phyloP scores from a whole-genome alignment of 306 rosid genomes.

The Arachis stenosperma region DNA sequence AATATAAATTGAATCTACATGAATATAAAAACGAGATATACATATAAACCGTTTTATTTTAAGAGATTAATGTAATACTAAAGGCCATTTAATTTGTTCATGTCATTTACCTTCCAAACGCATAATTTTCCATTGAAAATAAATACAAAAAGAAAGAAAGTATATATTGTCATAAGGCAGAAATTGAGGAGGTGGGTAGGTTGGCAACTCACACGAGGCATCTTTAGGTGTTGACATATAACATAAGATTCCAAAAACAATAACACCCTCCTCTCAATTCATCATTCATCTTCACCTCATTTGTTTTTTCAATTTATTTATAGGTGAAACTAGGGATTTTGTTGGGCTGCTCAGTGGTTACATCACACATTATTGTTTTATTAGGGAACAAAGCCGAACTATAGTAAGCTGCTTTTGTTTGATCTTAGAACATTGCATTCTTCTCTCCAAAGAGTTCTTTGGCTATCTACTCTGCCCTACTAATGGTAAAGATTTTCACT shows the following conservation, averaged over 20 bases:
- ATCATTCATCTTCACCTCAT: neutral
- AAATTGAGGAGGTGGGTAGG: neutral
- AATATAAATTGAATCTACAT: neutral
- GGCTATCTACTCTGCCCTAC: constrained; percentile 11
- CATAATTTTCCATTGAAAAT: neutral
- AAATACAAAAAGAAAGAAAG: neutral
- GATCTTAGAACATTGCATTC: neutral
- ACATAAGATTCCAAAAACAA: neutral
- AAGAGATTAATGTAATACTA: too few relatives aligned
- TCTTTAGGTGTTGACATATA: constrained; percentile 13
- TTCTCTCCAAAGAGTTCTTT: neutral
- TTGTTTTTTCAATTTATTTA: neutral
- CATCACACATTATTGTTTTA: neutral
- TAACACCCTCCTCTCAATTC: too few relatives aligned
- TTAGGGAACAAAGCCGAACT: too few relatives aligned
- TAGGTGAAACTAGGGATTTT: neutral
- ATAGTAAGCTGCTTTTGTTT: too few relatives aligned
- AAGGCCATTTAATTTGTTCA: too few relatives aligned
- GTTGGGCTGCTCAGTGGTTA: neutral
- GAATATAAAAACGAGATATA: neutral
- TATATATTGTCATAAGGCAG: neutral
- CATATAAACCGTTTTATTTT: too few relatives aligned
- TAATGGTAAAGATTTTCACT: constrained; percentile 43
- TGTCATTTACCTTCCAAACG: too few relatives aligned
- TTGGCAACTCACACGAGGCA: constrained; percentile 30